Evolutionary conservation across 2,329 filamentous ascomycete species (phyloP).

Genomic region (Verticillium zaregamsianum): DNA sequence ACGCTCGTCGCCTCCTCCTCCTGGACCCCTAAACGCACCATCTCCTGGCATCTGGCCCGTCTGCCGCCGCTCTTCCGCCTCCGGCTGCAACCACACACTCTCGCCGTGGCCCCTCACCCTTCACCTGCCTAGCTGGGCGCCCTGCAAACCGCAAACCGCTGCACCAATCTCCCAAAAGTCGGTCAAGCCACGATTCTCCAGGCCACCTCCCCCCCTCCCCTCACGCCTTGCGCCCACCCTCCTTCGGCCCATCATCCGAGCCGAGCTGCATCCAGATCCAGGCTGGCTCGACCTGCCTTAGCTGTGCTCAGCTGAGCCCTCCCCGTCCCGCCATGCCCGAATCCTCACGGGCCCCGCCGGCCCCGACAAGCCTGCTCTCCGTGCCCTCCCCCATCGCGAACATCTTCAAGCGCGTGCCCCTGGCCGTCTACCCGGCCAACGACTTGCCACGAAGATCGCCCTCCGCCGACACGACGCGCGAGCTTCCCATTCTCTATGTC

Average conservation of each 20-base stretch:
- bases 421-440: conserved; percentile 71
- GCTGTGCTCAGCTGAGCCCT: not conserved
- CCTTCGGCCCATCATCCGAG: not conserved
- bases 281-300: not conserved
- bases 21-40: not conserved
- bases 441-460: conserved; percentile 63
- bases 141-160: not conserved
- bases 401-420: conserved; percentile 81
- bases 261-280: not conserved
- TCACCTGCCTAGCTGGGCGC: not conserved
- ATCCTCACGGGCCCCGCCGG: conserved; percentile 6
- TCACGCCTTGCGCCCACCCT: not conserved
- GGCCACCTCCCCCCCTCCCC: not conserved
- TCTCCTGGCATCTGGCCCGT: not conserved
- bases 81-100: not conserved
- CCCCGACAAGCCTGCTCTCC: conserved; percentile 37
- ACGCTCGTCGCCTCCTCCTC: not conserved
- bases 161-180: not conserved
- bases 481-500: conserved; percentile 63
- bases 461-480: conserved; percentile 20
- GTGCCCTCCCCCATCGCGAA: conserved; percentile 73
- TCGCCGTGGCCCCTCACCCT: not conserved
- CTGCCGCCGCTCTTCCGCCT: not conserved
- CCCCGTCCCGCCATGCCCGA: conserved; percentile 11
- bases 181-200: not conserved